A percentile compares a stretch with the other conserved stretches of the same genome.
These are phyloP conservation scores for Penicillium arizonense DNA, from an alignment of 495 filamentous ascomycete species.

Conservation along the genomic window DNA sequence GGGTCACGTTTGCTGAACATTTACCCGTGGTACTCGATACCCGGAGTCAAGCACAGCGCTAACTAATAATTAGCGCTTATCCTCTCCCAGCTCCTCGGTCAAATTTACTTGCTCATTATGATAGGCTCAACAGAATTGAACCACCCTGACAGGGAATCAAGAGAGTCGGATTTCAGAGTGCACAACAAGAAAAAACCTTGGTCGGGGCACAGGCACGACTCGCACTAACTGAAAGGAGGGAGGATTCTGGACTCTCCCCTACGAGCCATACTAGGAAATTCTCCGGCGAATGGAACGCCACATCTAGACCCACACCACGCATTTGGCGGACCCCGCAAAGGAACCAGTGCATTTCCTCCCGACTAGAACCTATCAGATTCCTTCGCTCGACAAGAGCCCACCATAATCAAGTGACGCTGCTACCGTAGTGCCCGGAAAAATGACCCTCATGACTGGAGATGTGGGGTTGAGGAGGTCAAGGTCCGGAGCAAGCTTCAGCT, in stretches of 20 bases:
- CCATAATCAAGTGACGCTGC: slow-evolving; percentile 26
- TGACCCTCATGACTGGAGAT: slow-evolving; percentile 13
- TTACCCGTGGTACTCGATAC: slow-evolving; percentile 1
- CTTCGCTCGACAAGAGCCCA: slow-evolving; percentile 16
- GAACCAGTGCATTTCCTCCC: slow-evolving; percentile 20
- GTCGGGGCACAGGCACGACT: slow-evolving; percentile 5
- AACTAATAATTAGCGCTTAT: slow-evolving; percentile 13
- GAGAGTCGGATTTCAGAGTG: not conserved
- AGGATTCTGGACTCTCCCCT: slow-evolving; percentile 1
- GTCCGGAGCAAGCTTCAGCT: slow-evolving; percentile 36
- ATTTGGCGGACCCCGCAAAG: slow-evolving; percentile 14
- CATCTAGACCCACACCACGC: slow-evolving; percentile 11
- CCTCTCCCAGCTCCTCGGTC: slow-evolving; percentile 13
- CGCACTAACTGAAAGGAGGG: slow-evolving; percentile 6
- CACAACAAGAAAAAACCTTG: slow-evolving; percentile 7
- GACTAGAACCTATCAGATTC: slow-evolving; percentile 14
- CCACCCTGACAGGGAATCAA: slow-evolving; percentile 8
- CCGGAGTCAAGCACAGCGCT: slow-evolving; percentile 9
- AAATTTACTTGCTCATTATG: slow-evolving; percentile 11
- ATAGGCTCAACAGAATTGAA: slow-evolving; percentile 12
- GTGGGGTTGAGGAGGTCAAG: slow-evolving; percentile 19
- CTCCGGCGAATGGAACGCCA: slow-evolving; percentile 19
- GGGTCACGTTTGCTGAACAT: slow-evolving; percentile 9
- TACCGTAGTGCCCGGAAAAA: slow-evolving; percentile 19
- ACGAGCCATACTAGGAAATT: slow-evolving; percentile 14